phyloP scores from a whole-genome alignment of 2,329 filamentous ascomycete genomes.

The Penicillium sp. region DNA sequence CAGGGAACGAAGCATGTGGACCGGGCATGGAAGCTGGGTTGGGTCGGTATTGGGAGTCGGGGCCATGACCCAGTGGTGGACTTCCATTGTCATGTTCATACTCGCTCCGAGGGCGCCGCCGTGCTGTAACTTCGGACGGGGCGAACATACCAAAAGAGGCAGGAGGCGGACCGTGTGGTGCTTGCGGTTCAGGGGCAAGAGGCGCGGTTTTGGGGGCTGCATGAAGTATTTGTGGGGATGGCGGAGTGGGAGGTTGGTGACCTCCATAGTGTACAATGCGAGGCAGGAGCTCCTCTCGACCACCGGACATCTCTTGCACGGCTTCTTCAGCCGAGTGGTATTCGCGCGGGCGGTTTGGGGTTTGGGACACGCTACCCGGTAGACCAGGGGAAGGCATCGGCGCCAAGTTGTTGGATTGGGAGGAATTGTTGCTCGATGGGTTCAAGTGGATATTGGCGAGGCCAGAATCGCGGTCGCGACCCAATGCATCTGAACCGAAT shows the following conservation, averaged over 20 bases:
- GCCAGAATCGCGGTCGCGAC: constrained; percentile 38
- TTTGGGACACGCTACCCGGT: constrained; percentile 53
- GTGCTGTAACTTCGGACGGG: constrained; percentile 38
- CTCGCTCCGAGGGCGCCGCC: constrained; percentile 79
- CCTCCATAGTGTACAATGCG: constrained; percentile 94
- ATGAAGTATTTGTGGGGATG: constrained; percentile 58
- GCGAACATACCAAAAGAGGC: constrained; percentile 44
- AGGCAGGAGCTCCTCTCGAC: constrained; percentile 86
- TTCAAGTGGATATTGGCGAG: constrained; percentile 46
- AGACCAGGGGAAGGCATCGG: constrained; percentile 77
- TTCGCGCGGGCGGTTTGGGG: constrained; percentile 67
- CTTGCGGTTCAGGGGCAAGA: constrained; percentile 49
- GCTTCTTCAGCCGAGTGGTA: constrained; percentile 96
- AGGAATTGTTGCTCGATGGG: constrained; percentile 63
- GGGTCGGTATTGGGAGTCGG: constrained; percentile 47
- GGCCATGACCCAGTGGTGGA: constrained; percentile 76
- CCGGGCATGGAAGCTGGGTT: constrained; percentile 34
- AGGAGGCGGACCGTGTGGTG: constrained; percentile 62
- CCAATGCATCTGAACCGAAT: constrained; percentile 73
- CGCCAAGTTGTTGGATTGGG: constrained; percentile 62
- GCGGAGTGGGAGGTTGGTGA: constrained; percentile 88
- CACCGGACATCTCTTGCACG: constrained; percentile 82
- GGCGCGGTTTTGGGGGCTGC: constrained; percentile 30
- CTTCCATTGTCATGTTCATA: constrained; percentile 86
- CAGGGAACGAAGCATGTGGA: constrained; percentile 47